Base-by-base conservation (phyloP, 345 rosid species). In the Acer saccharum region DNA sequence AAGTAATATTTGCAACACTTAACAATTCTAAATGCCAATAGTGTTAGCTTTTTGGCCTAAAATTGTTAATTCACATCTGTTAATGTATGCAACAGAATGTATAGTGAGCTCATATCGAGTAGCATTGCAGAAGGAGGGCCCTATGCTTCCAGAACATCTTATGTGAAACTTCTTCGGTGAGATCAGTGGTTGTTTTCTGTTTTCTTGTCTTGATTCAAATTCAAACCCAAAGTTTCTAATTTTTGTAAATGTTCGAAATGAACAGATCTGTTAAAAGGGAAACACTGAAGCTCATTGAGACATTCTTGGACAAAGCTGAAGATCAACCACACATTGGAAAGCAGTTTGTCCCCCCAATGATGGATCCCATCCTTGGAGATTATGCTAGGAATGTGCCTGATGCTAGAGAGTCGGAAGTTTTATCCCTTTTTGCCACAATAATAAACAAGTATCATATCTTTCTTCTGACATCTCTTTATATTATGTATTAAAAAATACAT, bases 261-360 rank as follows among this genome's bases (percentile, higher is more conserved):
- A 78, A 64, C 93, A 97, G 99, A 79, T 94, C 99, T 73, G 99
- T 97, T 62, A 97, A 97, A 87, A 89, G 98, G 86, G 99, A 97
- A 84, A 93, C 98, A 21, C 92, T 94, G 52, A 97, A 97, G 87
- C 96, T 97, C 76, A 94, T 97, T 48, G 98, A 97, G 84, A 94
- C 99, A 80, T 97, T 97, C 72, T 86, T 97, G 86, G 98, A 97
- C 91, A 97, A 97, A 86, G 99, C 99, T n/a, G 99, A 97, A 83
- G 97, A 94, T 76, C 98, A 97, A 79, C 90, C 98, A 21, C 96
- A 94, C 80, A 91, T 93, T 74, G 99, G 99, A 73, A 97, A 94
- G 83, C 99, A 97, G 79, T 97, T 97, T 86, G 99, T 97, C 76
- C 95, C 96, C 27, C 99, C 98, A 32, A 94, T 97, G 98, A 91